Evolutionary conservation across 306 rosid species (phyloP), one percentile per base, ranked within the genome.

Genomic region (Dryas drummondii): DNA sequence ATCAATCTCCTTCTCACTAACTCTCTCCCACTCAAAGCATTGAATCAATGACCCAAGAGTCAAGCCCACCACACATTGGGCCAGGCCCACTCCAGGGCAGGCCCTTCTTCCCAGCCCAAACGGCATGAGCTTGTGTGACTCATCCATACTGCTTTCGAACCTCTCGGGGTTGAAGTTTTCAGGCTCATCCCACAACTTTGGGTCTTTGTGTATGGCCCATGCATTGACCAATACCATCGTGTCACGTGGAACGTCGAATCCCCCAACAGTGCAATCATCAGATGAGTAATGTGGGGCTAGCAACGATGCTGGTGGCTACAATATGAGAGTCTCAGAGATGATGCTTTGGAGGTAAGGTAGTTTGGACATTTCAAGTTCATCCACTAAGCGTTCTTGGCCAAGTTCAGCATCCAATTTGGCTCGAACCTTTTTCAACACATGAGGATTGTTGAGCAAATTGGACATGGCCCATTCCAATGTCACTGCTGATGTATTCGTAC

Each of bases 381-480:
- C 89, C 0, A 85, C 42, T 1, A 87, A 17, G 16, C 73, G 37
- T 53, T 75, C 81, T 47, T 26, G 7, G 22, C 86, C 87, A 32
- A 84, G 41, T 2, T 67, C 60, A 56, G 60, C 51, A 10, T 90
- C 88, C 7, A 86, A 11, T 15, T 88, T 87, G 9, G 19, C 62
- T 40, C 40, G 88, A 1, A 82, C 88, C 37, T 90, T 86, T 11
- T 74, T 55, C 13, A 90, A 3, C 2, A 82, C 72, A 0, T 76
- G 32, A 0, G 94, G 92, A 79, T 89, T 44, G 86, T 87, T 91
- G 4, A 88, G 70, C 2, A 91, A 77, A 68, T 84, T 81, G 0
- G 93, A 58, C 93, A 91, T 79, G 4, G 86, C 87, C 97, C 97
- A 91, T 41, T 91, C 94, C 7, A 88, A 59, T 3, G 88, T 64